Base-by-base conservation (phyloP, 345 rosid genomes). In the Gossypium turneri region DNA sequence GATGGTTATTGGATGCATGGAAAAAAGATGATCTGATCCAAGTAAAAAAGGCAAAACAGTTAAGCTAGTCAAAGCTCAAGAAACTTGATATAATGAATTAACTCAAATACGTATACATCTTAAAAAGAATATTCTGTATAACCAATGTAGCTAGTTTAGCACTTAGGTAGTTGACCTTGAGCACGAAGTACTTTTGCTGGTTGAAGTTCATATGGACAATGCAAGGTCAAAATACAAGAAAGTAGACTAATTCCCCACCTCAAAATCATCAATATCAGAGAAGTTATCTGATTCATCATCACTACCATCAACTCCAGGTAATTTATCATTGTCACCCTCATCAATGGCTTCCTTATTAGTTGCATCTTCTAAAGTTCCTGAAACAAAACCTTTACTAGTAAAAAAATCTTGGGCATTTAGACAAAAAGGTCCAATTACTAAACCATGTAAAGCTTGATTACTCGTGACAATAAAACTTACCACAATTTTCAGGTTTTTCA, bases 181-280 rank as follows among this genome's bases (percentile, higher is more conserved):
- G 19, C 25, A 65, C 4, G 17, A 22, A 27, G 41, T 7, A 1
- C 41, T 3, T 72, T 34, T 55, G 2, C 15, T 56, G 1, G 64
- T n/a, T 56, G 48, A 53, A 29, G 41, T 53, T 38, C 38, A 47
- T 38, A 72, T 16, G 22, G 15, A 63, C 19, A 51, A n/a, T 48
- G 74, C 62, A 45, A 58, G 47, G 24, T n/a, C 65, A 73, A 43
- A 70, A 47, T 43, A 44, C 24, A 71, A 75, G 48, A 62, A 71
- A 70, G 34, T 24, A 70, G 17, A 48, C 74, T 19, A 24, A 74
- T 59, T 73, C 22, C 73, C 50, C 61, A 95, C 98, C 98, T 93
- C 98, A 64, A 76, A 77, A 81, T 95, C 98, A 81, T 84, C 88
- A 78, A 95, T 86, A 78, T 93, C 98, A 71, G 94, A 88, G 75